Conservation (phyloP, 1,139 yeast genomes). For the Suhomyces wounanorum region DNA sequence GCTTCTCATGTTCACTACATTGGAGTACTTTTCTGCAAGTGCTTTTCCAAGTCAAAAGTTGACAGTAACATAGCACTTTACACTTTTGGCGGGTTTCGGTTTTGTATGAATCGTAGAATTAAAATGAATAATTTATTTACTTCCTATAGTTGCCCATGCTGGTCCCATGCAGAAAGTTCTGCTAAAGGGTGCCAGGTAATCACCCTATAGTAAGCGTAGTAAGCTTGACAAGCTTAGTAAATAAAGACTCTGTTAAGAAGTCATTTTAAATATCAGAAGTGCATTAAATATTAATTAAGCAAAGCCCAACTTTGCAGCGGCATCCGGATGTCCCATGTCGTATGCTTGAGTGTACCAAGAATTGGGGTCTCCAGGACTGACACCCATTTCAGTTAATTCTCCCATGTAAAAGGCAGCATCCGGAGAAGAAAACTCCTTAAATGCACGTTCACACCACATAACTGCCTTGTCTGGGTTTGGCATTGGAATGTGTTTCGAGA, state of each 20-base stretch:
- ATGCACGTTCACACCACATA: conserved; percentile 86
- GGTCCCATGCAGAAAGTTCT: not conserved
- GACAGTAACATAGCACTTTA: no score
- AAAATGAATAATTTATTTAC: not conserved
- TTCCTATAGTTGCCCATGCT: not conserved
- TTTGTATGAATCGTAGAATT: not conserved
- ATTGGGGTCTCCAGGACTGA: conserved; percentile 15
- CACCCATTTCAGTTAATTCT: conserved; percentile 78
- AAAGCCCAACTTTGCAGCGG: conserved; percentile 19
- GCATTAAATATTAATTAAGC: conserved; percentile 12
- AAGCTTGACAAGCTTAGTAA: not conserved
- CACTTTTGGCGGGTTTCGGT: not conserved
- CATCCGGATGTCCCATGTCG: conserved; percentile 20
- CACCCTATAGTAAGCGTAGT: not conserved
- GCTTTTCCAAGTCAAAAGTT: no score
- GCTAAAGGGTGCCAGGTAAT: not conserved
- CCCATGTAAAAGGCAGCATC: conserved; percentile 89
- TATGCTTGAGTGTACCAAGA: conserved; percentile 19
- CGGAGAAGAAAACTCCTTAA: conserved; percentile 68
- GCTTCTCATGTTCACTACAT: no score
- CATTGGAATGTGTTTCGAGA: conserved; percentile 50
- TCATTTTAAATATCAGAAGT: conserved; percentile 1
- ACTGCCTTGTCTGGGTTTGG: conserved; percentile 79
- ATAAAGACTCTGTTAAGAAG: not conserved
- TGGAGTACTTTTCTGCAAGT: no score